These are phyloP conservation scores for Nyctanthes arbortristis DNA, from an alignment of 257 asterid species.

Conservation along the genomic window DNA sequence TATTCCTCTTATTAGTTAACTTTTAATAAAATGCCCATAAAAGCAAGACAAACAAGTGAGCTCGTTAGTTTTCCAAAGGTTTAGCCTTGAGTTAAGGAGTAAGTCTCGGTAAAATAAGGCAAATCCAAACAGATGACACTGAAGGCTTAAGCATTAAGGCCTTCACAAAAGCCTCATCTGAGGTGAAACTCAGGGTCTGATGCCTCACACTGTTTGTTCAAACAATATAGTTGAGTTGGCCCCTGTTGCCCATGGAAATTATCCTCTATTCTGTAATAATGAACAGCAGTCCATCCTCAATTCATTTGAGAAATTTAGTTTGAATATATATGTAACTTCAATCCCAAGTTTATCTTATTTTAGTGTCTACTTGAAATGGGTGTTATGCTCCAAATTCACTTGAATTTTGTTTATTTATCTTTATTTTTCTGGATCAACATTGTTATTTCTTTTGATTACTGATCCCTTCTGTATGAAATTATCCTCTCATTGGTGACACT, in stretches of 20 bases:
- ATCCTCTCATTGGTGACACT: not conserved
- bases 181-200: no score
- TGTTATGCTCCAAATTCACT: not conserved
- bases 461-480: not conserved
- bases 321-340: not conserved
- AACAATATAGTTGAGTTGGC: not conserved
- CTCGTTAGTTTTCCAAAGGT: no score
- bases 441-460: not conserved
- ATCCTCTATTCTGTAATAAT: not conserved
- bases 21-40: no score
- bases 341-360: not conserved
- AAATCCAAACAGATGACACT: no score
- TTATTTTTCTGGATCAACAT: not conserved
- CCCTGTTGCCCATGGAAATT: not conserved
- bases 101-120: no score
- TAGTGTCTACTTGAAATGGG: not conserved
- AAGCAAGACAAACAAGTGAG: no score
- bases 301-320: not conserved
- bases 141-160: no score
- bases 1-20: no score
- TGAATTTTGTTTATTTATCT: not conserved
- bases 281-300: not conserved
- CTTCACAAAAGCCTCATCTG: no score
- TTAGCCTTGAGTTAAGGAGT: no score
- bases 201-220: not conserved